These are phyloP conservation scores for Penicillium tannophilum DNA, from an alignment of 495 filamentous ascomycete genomes.

Conservation along the genomic window DNA sequence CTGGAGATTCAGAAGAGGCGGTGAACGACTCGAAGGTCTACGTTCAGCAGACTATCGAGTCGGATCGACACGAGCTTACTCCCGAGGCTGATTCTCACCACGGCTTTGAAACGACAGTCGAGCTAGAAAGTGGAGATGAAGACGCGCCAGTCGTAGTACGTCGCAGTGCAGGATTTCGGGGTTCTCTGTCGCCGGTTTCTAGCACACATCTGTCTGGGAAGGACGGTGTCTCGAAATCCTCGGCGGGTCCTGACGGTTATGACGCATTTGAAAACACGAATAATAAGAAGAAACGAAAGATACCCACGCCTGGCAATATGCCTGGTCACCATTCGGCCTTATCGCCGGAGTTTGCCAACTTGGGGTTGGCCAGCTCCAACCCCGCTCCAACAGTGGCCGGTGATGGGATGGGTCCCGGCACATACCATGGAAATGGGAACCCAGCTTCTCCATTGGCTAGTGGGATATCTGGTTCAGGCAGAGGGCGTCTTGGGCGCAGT, in stretches of 20 bases:
- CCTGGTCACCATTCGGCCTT: conserved; percentile 63
- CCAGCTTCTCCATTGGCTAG: conserved; percentile 53
- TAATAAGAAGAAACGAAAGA: conserved; percentile 99
- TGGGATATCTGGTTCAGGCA: conserved; percentile 74
- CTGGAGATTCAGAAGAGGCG: conserved; percentile 45
- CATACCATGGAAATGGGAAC: conserved; percentile 59
- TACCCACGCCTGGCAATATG: conserved; percentile 78
- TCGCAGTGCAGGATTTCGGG: conserved; percentile 47
- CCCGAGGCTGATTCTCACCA: conserved; percentile 48
- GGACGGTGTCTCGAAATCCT: conserved; percentile 38
- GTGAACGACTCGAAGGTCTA: conserved; percentile 48
- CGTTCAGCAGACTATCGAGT: conserved; percentile 44
- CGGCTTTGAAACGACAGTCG: conserved; percentile 42
- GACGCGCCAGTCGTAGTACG: conserved; percentile 48
- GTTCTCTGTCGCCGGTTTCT: conserved; percentile 39
- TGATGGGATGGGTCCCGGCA: conserved; percentile 50
- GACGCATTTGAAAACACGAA: conserved; percentile 98
- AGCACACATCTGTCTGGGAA: conserved; percentile 32
- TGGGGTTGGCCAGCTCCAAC: conserved; percentile 56
- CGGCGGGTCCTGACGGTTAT: conserved; percentile 74
- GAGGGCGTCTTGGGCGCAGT: conserved; percentile 74
- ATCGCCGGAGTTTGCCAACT: conserved; percentile 62
- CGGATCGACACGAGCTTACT: conserved; percentile 48
- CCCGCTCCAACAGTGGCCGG: conserved; percentile 46
- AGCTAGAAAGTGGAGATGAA: conserved; percentile 50